Base-by-base conservation (phyloP, 495 filamentous ascomycete genomes). In the Penicillium dipodomyicola region DNA sequence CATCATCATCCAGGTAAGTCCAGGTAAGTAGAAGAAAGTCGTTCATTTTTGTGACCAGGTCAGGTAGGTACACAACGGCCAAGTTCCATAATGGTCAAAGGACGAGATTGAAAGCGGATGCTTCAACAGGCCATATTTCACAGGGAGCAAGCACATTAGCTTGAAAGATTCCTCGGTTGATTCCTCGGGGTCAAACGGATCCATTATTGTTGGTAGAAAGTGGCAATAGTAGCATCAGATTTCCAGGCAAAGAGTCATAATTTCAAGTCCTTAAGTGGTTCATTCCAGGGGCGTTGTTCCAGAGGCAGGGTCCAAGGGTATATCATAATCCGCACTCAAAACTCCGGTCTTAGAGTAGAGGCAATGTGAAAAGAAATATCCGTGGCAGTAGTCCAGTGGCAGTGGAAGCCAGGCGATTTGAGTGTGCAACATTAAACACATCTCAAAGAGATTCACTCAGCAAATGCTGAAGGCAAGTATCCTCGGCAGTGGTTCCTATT, bases 401-500 rank as follows among this genome's bases (percentile, higher is more conserved):
- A 52, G n/a, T 48, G 45, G 29, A n/a, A 49, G n/a, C 59, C 49
- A 58, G 59, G 51, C 63, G 57, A 64, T 57, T 42, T 56, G 62
- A 77, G 72, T 67, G 72, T 74, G 72, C 71, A 71, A 71, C 72
- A 76, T 76, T 69, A 78, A 73, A 70, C 73, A 77, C 55, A 67
- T 74, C 74, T 75, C 68, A 61, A 58, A 65, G 68, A 70, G 68
- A 72, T 60, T 68, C 68, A 57, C 60, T 60, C 67, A 69, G 71
- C 72, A 68, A 69, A 22, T 59, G 73, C 72, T 70, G 60, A 58
- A 58, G 58, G 63, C 65, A 49, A 58, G 58, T 48, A 51, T 65
- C 59, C 63, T 56, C 15, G 61, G 61, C 32, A 65, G 63, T 59
- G 44, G 57, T 41, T 29, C 62, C 67, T 50, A 66, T 63, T 58